Conservation (phyloP, 2,329 filamentous ascomycete genomes). For the Chaetomiaceae sp. region DNA sequence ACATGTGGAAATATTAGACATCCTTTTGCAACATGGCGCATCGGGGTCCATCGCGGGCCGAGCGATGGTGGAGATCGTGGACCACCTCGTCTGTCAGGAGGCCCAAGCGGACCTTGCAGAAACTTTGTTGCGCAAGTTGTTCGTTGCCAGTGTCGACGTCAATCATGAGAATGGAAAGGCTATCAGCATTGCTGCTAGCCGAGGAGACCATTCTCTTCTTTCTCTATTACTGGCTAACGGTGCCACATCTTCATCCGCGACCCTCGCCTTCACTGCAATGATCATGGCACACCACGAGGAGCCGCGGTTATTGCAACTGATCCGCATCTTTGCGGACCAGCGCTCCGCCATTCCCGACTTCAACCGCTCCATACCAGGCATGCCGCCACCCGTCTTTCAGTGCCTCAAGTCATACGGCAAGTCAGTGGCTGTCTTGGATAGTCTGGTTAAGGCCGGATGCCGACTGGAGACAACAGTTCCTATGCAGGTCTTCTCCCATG, state of each 20-base stretch:
- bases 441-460: conserved; percentile 22
- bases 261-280: conserved; percentile 22
- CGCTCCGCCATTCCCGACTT: conserved; percentile 19
- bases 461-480: conserved; percentile 21
- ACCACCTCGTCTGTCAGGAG: conserved; percentile 21
- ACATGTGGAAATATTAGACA: conserved; percentile 25
- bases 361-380: conserved; percentile 22
- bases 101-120: conserved; percentile 18
- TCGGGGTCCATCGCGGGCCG: conserved; percentile 18
- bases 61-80: conserved; percentile 25
- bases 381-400: conserved; percentile 22
- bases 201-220: conserved; percentile 23
- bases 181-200: conserved; percentile 21
- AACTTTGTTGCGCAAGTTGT: conserved; percentile 20
- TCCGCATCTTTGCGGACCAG: conserved; percentile 17
- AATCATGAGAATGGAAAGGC: conserved; percentile 27
- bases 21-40: conserved; percentile 25
- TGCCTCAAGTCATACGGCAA: conserved; percentile 24
- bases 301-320: conserved; percentile 14
- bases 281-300: conserved; percentile 26
- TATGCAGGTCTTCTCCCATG: conserved; percentile 16
- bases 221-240: conserved; percentile 19
- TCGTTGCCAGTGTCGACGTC: conserved; percentile 23
- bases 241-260: conserved; percentile 19
- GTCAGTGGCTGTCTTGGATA: conserved; percentile 21